Conservation (phyloP, 2,329 filamentous ascomycete species). For the Ceratocystis ficicola region DNA sequence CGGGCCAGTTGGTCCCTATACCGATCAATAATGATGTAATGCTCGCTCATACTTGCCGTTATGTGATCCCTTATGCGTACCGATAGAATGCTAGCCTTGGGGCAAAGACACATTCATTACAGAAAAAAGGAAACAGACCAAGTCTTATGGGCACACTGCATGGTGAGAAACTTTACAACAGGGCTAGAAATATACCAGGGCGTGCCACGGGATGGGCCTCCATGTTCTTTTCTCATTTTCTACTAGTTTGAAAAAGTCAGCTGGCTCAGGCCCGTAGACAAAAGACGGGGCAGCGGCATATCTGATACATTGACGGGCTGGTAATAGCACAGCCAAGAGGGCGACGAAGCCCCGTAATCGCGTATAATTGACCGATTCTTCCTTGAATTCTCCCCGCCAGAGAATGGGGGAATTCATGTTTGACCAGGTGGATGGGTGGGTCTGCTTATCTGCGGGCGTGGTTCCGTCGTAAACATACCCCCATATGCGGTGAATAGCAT, state of each 20-base stretch:
- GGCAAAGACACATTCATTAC: too few species aligned
- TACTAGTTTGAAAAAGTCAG: background rate
- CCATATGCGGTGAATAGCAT: background rate
- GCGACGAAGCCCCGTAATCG: background rate
- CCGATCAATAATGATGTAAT: background rate
- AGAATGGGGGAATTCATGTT: background rate
- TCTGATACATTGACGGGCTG: background rate
- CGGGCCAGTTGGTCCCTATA: background rate
- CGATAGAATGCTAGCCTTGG: background rate
- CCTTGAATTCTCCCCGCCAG: background rate
- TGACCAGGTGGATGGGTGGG: background rate
- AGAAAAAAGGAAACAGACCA: too few species aligned
- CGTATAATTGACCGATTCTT: background rate
- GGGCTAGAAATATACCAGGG: background rate
- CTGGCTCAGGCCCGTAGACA: background rate
- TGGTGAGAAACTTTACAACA: background rate
- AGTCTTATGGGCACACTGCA: background rate
- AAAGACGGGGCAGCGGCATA: background rate
- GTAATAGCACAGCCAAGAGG: background rate
- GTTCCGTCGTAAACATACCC: background rate
- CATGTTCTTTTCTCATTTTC: background rate
- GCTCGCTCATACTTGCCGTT: background rate
- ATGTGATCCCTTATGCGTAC: background rate
- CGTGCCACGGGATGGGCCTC: background rate
- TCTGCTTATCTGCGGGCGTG: background rate